Percentiles rank a stretch among this genome's conserved stretches.
phyloP scores from a whole-genome alignment of 495 filamentous ascomycete species.

The Xylona heveae region DNA sequence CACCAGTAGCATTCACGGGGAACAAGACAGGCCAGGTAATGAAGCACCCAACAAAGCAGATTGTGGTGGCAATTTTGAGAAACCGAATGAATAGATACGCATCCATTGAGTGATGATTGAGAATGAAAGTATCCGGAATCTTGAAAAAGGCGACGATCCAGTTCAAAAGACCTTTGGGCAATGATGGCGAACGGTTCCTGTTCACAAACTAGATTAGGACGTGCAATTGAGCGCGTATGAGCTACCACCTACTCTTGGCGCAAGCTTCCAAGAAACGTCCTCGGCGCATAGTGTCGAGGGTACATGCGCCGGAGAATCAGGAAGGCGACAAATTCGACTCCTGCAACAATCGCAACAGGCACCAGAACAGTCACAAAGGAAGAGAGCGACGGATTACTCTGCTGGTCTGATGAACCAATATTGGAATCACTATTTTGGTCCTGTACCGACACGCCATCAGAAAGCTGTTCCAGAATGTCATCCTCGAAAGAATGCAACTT shows the following conservation, averaged over 20 bases:
- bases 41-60: slow-evolving; percentile 17
- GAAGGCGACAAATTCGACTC: slow-evolving; percentile 47
- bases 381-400: slow-evolving; percentile 27
- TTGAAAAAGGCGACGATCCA: slow-evolving; percentile 61
- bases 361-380: slow-evolving; percentile 49
- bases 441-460: not conserved
- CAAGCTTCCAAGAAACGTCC: slow-evolving; percentile 66
- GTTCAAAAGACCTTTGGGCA: slow-evolving; percentile 48
- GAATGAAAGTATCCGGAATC: slow-evolving; percentile 62
- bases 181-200: slow-evolving; percentile 43
- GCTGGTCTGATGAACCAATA: slow-evolving; percentile 2
- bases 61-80: slow-evolving; percentile 17
- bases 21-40: slow-evolving; percentile 24
- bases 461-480: not conserved
- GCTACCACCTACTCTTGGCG: slow-evolving; percentile 29
- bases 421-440: slow-evolving; percentile 1
- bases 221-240: not conserved
- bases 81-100: slow-evolving; percentile 23
- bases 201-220: not conserved
- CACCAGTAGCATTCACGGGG: slow-evolving; percentile 24
- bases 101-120: slow-evolving; percentile 80
- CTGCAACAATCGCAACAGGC: slow-evolving; percentile 43
- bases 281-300: slow-evolving; percentile 63
- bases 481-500: not conserved
- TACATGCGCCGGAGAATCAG: slow-evolving; percentile 52